Base-by-base conservation (phyloP, 371 early-diverging fungal species). In the Apophysomyces elegans region DNA sequence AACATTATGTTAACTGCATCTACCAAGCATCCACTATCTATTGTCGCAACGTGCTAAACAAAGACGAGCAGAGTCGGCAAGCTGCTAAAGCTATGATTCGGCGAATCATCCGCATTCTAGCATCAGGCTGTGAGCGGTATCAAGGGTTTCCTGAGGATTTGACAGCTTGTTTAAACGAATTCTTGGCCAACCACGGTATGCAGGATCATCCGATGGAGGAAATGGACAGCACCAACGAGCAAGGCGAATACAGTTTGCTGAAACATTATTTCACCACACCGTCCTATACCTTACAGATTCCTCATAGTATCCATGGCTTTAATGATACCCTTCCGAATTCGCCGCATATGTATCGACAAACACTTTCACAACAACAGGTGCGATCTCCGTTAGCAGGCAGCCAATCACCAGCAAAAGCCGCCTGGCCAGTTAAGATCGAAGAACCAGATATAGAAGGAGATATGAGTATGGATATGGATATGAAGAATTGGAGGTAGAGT, bases 21-120 rank as follows among this genome's bases (percentile, higher is more conserved):
- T 82, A 82, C 54, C 79, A 79, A 56, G 77, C 82, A 5, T 79
- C 79, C 3, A 77, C 78, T 0, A 74, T 82, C 5, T 79, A 71
- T 21, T 82, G 79, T 43, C 77, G 79, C 26, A 76, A 73, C 21
- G 68, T 72, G 0, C 62, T 76, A 9, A 67, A 38, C 12, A 69
- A 67, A n/a, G 71, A 77, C 36, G 60, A 61, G 16, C 63, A 61
- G 14, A 58, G 39, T 50, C 60, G 54, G 7, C 72, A 56, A 50
- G 61, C 70, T 54, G 77, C 77, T 9, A 59, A 74, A n/a, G 58
- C 62, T 32, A 82, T 79, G 77, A 74, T 82, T 21, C 61, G 72
- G n/a, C 79, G 79, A 32, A 77, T 82, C 57, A 74, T 77, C 12
- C 56, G 63, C 6, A 65, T 82, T 5, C 47, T 82, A 16, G 71